Conservation (phyloP, 139 green algal genomes). For the Haematococcus lacustris region DNA sequence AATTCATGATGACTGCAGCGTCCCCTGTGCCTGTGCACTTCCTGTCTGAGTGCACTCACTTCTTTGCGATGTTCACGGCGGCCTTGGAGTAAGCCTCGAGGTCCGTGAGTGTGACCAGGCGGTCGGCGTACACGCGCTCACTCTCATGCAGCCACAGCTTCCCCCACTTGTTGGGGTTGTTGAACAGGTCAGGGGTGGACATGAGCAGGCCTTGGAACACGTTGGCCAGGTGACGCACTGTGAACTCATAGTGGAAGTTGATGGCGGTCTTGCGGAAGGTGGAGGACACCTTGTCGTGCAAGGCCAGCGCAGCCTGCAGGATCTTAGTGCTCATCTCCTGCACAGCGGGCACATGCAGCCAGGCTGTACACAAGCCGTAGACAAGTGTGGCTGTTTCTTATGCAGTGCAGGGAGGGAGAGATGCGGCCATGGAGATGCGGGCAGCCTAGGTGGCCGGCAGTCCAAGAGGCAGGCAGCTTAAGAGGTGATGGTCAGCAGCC, state of each 20-base stretch:
- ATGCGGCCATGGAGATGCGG: no score
- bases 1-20: no score
- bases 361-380: neutral
- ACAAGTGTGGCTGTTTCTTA: neutral
- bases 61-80: constrained; percentile 63
- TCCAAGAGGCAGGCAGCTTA: no score
- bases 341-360: neutral
- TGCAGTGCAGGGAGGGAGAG: no score
- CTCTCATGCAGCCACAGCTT: constrained; percentile 86
- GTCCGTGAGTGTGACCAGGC: constrained; percentile 61
- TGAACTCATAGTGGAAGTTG: constrained; percentile 94
- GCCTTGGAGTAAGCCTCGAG: constrained; percentile 74
- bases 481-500: no score
- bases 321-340: constrained; percentile 72
- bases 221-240: constrained; percentile 76
- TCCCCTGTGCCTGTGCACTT: no score
- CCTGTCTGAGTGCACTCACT: no score
- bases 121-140: constrained; percentile 78
- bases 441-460: no score
- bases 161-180: constrained; percentile 63
- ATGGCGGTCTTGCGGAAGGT: constrained; percentile 86
- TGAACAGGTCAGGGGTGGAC: constrained; percentile 67
- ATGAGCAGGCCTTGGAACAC: constrained; percentile 87
- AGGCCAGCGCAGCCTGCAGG: constrained; percentile 66
- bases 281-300: constrained; percentile 73